phyloP scores from a whole-genome alignment of 139 green algal species.

The Coelastrella sp. region DNA sequence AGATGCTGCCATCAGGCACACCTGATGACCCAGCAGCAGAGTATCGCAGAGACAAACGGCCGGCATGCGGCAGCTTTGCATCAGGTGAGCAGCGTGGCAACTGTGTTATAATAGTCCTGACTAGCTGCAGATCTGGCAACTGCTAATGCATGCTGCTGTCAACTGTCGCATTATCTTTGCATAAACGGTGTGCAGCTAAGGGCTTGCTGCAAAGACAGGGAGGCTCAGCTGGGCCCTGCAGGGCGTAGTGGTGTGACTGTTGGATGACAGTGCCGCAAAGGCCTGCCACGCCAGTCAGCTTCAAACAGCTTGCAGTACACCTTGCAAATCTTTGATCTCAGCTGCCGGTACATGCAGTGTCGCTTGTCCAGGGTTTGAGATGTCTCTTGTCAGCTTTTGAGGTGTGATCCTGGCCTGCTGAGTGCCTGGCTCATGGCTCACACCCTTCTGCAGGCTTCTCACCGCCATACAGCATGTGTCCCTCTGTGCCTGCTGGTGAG shows the following conservation, averaged over 20 bases:
- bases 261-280: too few relatives aligned
- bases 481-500: background rate
- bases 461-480: constrained; percentile 20
- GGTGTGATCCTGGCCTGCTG: too few relatives aligned
- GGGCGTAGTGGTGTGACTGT: too few relatives aligned
- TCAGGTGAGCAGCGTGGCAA: constrained; percentile 1
- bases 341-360: too few relatives aligned
- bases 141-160: background rate
- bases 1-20: constrained; percentile 29
- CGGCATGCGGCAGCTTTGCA: background rate
- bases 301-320: too few relatives aligned
- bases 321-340: too few relatives aligned
- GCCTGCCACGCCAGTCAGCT: too few relatives aligned
- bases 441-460: constrained; percentile 18
- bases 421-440: too few relatives aligned
- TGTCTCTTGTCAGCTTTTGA: too few relatives aligned
- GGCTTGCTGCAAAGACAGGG: too few relatives aligned
- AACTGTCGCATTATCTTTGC: background rate
- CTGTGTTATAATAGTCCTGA: background rate
- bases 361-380: too few relatives aligned
- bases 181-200: background rate
- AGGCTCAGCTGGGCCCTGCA: too few relatives aligned
- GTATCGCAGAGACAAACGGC: background rate
- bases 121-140: background rate
- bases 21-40: constrained; percentile 31